phyloP scores from a whole-genome alignment of 306 rosid species.

The Oxytropis ochrocephala region DNA sequence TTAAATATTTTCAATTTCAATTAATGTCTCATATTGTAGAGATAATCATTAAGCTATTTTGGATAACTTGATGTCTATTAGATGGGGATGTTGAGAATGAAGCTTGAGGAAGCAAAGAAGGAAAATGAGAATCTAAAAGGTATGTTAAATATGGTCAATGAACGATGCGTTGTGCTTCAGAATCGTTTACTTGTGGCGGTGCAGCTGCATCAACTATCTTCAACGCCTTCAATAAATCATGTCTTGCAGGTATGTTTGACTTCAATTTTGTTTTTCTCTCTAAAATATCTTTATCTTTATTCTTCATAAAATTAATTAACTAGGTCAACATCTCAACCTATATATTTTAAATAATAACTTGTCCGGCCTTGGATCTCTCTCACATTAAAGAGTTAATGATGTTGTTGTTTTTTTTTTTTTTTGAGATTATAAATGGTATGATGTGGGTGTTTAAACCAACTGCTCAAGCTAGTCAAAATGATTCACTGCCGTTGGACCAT shows the following conservation, averaged over 20 bases:
- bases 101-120: slow-evolving; percentile 33
- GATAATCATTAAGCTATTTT: not conserved
- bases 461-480: too few relatives aligned
- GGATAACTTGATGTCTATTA: not conserved
- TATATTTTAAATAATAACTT: not conserved
- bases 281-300: too few relatives aligned
- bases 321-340: slow-evolving; percentile 4
- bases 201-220: slow-evolving; percentile 17
- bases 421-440: too few relatives aligned
- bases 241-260: slow-evolving; percentile 34
- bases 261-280: not conserved
- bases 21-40: not conserved
- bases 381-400: too few relatives aligned
- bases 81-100: slow-evolving; percentile 23
- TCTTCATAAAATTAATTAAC: not conserved
- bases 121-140: slow-evolving; percentile 31
- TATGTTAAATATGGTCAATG: slow-evolving; percentile 24
- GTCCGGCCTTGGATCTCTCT: not conserved
- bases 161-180: slow-evolving; percentile 28
- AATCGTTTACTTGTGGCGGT: slow-evolving; percentile 21
- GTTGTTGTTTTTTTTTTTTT: too few relatives aligned
- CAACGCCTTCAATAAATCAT: not conserved
- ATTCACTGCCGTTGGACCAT: too few relatives aligned
- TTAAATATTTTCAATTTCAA: not conserved
- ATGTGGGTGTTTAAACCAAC: too few relatives aligned